Evolutionary conservation across 441 rosid genomes (phyloP).

Genomic region (Hypseocharis bilobata): DNA sequence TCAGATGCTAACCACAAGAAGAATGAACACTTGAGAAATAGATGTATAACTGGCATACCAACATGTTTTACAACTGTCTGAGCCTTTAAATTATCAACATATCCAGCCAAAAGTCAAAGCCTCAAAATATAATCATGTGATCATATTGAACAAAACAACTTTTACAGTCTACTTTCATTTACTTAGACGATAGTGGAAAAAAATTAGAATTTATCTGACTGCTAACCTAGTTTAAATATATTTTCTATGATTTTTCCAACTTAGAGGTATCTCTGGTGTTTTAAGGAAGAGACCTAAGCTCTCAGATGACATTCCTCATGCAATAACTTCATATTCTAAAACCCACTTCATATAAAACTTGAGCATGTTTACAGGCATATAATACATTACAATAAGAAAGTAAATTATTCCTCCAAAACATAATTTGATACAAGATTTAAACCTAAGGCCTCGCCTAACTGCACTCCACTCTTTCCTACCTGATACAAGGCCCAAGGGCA

Average conservation of each 20-base stretch:
- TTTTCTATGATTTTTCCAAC: not conserved
- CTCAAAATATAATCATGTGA: not conserved
- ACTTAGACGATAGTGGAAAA: not conserved
- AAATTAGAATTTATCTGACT: not conserved
- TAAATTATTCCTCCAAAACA: not conserved
- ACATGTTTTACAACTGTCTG: not conserved
- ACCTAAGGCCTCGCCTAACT: not conserved
- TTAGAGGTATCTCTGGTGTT: not conserved
- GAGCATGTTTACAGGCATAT: not conserved
- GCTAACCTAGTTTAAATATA: not conserved
- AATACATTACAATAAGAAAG: not conserved
- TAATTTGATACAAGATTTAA: not conserved
- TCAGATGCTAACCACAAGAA: not conserved
- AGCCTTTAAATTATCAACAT: not conserved
- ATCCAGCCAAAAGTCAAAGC: not conserved
- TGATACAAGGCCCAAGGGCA: not conserved
- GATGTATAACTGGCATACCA: not conserved
- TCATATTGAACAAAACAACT: no score
- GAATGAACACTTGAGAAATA: not conserved
- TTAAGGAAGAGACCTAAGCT: no score
- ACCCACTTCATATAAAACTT: not conserved
- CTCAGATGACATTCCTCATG: not conserved
- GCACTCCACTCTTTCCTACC: not conserved
- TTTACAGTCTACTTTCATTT: not conserved
- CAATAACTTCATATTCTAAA: not conserved